Evolutionary conservation across 371 early-diverging fungal species (phyloP).

Genomic region (Mucor circinelloides): DNA sequence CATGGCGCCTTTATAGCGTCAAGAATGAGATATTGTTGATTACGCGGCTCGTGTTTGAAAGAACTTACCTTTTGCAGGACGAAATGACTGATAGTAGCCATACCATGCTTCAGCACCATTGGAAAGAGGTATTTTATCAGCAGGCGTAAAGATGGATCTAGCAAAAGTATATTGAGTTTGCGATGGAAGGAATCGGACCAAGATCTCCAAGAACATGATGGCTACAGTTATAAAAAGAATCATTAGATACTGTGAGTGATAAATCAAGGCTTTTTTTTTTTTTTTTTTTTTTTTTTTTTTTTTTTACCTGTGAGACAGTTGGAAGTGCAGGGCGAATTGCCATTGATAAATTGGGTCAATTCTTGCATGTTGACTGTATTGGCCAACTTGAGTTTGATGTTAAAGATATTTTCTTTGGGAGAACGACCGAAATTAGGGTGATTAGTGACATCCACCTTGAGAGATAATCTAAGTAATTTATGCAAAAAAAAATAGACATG

Average conservation of each 20-base stretch:
- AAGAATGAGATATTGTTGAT: neutral
- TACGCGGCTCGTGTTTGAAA: neutral
- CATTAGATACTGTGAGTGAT: neutral
- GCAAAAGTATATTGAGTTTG: constrained; percentile 75
- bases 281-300: too few species aligned
- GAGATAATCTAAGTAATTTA: constrained; percentile 2
- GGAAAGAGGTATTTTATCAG: constrained; percentile 56
- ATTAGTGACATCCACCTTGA: constrained; percentile 41
- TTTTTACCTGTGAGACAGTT: constrained; percentile 49
- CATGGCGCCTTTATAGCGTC: constrained; percentile 52
- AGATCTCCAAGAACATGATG: constrained; percentile 82
- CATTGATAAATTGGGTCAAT: constrained; percentile 55
- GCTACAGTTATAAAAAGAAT: constrained; percentile 38
- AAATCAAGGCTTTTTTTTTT: neutral
- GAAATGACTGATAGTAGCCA: constrained; percentile 89
- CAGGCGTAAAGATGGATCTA: constrained; percentile 86
- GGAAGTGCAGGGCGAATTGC: constrained; percentile 41
- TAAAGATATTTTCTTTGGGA: constrained; percentile 38
- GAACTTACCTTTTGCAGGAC: constrained; percentile 69
- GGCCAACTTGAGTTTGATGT: constrained; percentile 60
- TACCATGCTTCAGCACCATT: constrained; percentile 92
- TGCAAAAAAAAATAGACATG: neutral
- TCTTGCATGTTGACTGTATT: constrained; percentile 59
- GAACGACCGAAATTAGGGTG: constrained; percentile 20
- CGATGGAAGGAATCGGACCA: constrained; percentile 81